Percentiles rank a stretch among this genome's conserved stretches.
Conservation (phyloP, 2,329 filamentous ascomycete genomes). For the Fusarium acutatum region DNA sequence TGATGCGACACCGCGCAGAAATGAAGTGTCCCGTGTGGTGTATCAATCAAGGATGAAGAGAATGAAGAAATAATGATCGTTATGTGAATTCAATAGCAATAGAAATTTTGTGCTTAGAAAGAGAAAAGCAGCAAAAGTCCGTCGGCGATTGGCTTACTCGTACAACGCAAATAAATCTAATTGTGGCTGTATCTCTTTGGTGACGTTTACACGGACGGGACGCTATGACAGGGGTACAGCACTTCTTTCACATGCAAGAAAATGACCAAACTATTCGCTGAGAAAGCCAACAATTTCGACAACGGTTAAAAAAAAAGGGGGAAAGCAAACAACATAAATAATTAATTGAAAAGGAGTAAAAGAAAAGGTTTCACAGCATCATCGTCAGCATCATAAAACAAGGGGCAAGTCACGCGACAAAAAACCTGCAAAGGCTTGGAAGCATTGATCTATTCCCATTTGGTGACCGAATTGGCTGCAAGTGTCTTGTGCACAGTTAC, state of each 20-base stretch:
- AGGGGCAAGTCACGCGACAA: conserved; percentile 39
- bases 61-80: not conserved
- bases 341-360: not conserved
- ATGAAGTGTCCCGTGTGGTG: not conserved
- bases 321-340: not conserved
- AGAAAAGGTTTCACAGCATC: not conserved
- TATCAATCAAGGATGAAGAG: not conserved
- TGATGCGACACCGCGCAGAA: not conserved
- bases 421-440: not conserved
- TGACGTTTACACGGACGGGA: conserved; percentile 29
- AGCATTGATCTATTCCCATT: conserved; percentile 31
- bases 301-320: not conserved
- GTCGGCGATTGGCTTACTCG: not conserved
- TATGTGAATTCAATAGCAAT: not conserved
- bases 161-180: not conserved
- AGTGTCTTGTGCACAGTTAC: conserved; percentile 40
- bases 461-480: conserved; percentile 33
- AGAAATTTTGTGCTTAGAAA: not conserved
- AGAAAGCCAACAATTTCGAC: not conserved
- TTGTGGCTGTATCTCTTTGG: conserved; percentile 15
- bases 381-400: conserved; percentile 3
- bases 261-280: conserved; percentile 11
- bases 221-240: conserved; percentile 6
- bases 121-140: not conserved
- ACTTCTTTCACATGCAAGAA: conserved; percentile 32